phyloP scores from a whole-genome alignment of 371 early-diverging fungal genomes.

The Blyttiomyces sp. region DNA sequence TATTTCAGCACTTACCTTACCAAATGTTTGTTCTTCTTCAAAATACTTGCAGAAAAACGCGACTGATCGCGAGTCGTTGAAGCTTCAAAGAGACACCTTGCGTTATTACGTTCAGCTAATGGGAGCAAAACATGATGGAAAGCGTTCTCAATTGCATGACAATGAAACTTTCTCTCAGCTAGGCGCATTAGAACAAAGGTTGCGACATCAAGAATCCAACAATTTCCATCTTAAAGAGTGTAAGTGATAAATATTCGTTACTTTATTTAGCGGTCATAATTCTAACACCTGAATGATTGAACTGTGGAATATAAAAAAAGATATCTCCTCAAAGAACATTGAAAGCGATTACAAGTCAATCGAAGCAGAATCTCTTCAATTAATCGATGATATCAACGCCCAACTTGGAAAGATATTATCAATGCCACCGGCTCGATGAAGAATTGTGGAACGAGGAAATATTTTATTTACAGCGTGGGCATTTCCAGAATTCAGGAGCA shows the following conservation, averaged over 20 bases:
- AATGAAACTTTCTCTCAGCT: conserved; percentile 53
- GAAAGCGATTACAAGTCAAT: conserved; percentile 48
- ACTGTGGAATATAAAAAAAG: conserved; percentile 20
- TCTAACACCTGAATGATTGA: neutral
- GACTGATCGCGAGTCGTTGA: conserved; percentile 27
- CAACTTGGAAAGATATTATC: conserved; percentile 41
- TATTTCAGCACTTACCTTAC: neutral
- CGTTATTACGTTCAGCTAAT: conserved; percentile 25
- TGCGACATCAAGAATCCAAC: conserved; percentile 40
- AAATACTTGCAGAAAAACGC: conserved; percentile 28
- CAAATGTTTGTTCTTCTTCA: neutral
- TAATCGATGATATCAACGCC: conserved; percentile 43
- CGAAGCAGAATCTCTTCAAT: conserved; percentile 24
- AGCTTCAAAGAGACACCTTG: conserved; percentile 31
- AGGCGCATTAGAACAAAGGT: conserved; percentile 42
- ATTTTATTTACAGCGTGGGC: conserved; percentile 46
- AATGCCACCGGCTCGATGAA: conserved; percentile 38
- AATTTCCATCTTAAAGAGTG: conserved; percentile 46
- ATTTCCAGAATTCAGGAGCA: conserved; percentile 43
- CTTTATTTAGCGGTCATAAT: no score
- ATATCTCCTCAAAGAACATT: conserved; percentile 35
- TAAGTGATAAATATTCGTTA: no score
- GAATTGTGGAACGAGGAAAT: no score
- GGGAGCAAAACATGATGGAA: conserved; percentile 31
- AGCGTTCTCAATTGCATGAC: conserved; percentile 39